phyloP scores from a whole-genome alignment of 2,329 filamentous ascomycete genomes.

The Claviceps quebecensis region DNA sequence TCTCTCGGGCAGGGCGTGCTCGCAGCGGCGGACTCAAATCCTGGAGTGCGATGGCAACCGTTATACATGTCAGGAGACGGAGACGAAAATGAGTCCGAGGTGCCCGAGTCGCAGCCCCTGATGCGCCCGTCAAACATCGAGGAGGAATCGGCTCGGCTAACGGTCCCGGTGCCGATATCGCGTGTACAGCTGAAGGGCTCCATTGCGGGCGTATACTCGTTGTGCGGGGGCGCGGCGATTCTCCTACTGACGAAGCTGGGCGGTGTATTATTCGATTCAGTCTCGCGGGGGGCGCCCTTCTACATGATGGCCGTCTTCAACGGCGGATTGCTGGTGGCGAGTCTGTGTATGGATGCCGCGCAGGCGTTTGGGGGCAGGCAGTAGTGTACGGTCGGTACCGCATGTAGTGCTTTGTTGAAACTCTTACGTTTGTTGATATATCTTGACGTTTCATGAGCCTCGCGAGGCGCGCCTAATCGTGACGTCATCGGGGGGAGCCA shows the following conservation, averaged over 20 bases:
- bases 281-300: constrained; percentile 68
- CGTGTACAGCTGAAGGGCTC: constrained; percentile 67
- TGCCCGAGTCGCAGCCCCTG: constrained; percentile 24
- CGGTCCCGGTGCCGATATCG: constrained; percentile 19
- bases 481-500: too few relatives aligned
- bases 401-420: too few relatives aligned
- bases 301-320: constrained; percentile 93
- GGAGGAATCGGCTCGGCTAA: constrained; percentile 6
- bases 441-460: too few relatives aligned
- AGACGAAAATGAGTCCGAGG: constrained; percentile 25
- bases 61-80: constrained; percentile 13
- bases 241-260: constrained; percentile 83
- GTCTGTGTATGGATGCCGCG: constrained; percentile 35
- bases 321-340: constrained; percentile 48
- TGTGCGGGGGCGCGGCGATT: constrained; percentile 82
- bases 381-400: not conserved
- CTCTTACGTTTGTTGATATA: too few relatives aligned
- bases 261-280: constrained; percentile 68
- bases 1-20: constrained; percentile 72
- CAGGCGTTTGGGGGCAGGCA: constrained; percentile 19
- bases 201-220: constrained; percentile 86
- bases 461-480: too few relatives aligned
- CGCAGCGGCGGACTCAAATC: constrained; percentile 27
- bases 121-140: constrained; percentile 18
- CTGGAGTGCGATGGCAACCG: constrained; percentile 12